Percentiles rank a stretch among this genome's conserved stretches.
phyloP scores from a whole-genome alignment of 768 basidiomycete species.

The Auriscalpium microsporum region DNA sequence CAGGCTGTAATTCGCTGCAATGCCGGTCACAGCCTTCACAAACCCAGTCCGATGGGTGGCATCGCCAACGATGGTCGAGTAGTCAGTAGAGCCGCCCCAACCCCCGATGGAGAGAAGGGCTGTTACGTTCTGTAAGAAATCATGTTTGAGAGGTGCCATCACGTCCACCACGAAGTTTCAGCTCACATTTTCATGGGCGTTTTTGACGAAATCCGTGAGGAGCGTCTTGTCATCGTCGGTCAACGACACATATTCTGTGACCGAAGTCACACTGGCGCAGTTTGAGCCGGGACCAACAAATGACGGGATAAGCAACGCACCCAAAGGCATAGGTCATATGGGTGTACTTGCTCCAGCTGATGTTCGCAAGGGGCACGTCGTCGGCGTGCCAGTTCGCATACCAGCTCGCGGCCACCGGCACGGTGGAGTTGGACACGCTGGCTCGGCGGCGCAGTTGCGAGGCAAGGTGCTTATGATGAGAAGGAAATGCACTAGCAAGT shows the following conservation, averaged over 20 bases:
- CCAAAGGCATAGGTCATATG: conserved; percentile 54
- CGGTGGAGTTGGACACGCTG: background rate
- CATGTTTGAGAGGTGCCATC: conserved; percentile 26
- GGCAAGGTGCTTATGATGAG: background rate
- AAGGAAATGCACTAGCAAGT: background rate
- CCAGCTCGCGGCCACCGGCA: conserved; percentile 42
- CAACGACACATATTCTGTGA: conserved; percentile 15
- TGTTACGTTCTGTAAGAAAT: conserved; percentile 2
- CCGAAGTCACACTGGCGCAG: conserved; percentile 26
- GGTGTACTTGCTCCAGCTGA: conserved; percentile 51
- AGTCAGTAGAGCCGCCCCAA: conserved; percentile 8
- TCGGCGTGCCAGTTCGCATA: conserved; percentile 42
- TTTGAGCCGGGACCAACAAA: background rate
- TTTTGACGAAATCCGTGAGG: conserved; percentile 16
- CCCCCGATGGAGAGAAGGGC: conserved; percentile 10
- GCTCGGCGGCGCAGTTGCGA: background rate
- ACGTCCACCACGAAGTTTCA: conserved; percentile 27
- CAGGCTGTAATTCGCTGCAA: conserved; percentile 1
- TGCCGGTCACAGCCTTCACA: background rate
- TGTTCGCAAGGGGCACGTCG: conserved; percentile 31
- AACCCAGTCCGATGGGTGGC: conserved; percentile 5
- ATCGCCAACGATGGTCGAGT: conserved; percentile 6
- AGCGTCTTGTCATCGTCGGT: conserved; percentile 17
- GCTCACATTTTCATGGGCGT: conserved; percentile 15
- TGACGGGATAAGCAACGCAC: conserved; percentile 30